Evolutionary conservation across 441 rosid species (phyloP), one percentile per base, ranked within the genome.

Genomic region (Erodium trifolium): DNA sequence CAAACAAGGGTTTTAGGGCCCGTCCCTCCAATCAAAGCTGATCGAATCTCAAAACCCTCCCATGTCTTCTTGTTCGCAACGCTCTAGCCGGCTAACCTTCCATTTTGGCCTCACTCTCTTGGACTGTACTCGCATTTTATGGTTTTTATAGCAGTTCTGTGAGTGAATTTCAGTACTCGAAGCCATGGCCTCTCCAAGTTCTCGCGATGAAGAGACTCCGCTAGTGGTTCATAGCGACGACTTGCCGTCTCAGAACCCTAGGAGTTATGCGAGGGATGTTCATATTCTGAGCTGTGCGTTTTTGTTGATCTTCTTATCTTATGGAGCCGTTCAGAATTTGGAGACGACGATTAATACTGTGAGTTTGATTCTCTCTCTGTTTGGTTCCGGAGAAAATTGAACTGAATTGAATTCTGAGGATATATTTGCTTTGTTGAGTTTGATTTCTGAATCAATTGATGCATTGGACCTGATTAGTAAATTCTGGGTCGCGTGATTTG

Each of bases 311-410:
- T 93, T 93, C 77, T 88, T 82, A 69, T 89, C 97, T 66, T 93
- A 78, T 66, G 98, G 98, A 63, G 98, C 97, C 68, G 96, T 97
- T 72, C 98, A 91, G 85, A 93, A 93, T 82, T 86, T 93, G 17
- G 88, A 90, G 78, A 87, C 91, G 5, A 90, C 92, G 17, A 73
- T 93, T 70, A 88, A 88, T 69, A 77, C 87, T 55, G 96, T 90
- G 64, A 81, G 86, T 67, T 34, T 34, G 37, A 5, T 3, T 34
- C 37, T 34, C 37, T 3, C 37, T 9, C 47, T 18, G 7, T 67
- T 45, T 71, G 37, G 13, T 19, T 18, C 49, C 16, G 45, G 6
- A 4, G 1, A 37, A 37, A 39, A 5, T 39, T 39, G 45, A 9
- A 39, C 5, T 39, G 6, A 5, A 23, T 23, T 23, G 27, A 23